Evolutionary conservation across 805 yeast species (phyloP).

Genomic region (Metschnikowia gelsemii): DNA sequence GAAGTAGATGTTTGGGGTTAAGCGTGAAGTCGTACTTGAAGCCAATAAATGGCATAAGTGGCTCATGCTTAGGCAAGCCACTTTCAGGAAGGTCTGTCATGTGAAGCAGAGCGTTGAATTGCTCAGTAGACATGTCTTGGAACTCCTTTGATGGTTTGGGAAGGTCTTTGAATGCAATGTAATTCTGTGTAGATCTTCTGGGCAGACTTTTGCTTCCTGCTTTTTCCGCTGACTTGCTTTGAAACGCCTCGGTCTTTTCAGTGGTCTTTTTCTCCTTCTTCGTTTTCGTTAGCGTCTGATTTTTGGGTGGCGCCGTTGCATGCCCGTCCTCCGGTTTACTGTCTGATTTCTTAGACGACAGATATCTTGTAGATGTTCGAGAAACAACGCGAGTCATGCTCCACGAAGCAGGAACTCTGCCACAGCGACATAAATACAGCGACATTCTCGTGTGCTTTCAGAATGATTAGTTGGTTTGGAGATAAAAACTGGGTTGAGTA

Average conservation of each 20-base stretch:
- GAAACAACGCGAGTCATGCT: constrained; percentile 2
- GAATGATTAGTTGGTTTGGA: not conserved
- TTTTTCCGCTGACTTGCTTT: not conserved
- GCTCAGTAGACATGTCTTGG: constrained; percentile 17
- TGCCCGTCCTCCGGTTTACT: constrained; percentile 11
- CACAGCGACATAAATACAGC: constrained; percentile 3
- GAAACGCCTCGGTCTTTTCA: constrained; percentile 3
- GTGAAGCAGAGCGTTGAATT: constrained; percentile 17
- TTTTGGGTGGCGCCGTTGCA: constrained; percentile 5
- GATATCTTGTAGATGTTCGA: constrained; percentile 11
- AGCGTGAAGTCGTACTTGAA: constrained; percentile 13
- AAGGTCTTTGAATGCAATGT: constrained; percentile 32
- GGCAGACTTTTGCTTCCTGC: not conserved
- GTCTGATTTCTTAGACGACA: constrained; percentile 20
- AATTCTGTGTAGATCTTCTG: constrained; percentile 13
- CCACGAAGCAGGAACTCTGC: not conserved
- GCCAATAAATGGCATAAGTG: constrained; percentile 6
- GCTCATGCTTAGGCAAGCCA: constrained; percentile 6
- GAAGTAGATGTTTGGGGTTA: constrained; percentile 9
- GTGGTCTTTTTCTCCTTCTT: constrained; percentile 8
- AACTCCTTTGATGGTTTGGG: constrained; percentile 30
- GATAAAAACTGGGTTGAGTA: not conserved
- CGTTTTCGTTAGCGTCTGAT: constrained; percentile 9
- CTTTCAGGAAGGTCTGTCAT: constrained; percentile 13
- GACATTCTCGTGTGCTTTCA: constrained; percentile 2